Conservation (phyloP, 2,329 filamentous ascomycete genomes). For the Alternaria alternata region DNA sequence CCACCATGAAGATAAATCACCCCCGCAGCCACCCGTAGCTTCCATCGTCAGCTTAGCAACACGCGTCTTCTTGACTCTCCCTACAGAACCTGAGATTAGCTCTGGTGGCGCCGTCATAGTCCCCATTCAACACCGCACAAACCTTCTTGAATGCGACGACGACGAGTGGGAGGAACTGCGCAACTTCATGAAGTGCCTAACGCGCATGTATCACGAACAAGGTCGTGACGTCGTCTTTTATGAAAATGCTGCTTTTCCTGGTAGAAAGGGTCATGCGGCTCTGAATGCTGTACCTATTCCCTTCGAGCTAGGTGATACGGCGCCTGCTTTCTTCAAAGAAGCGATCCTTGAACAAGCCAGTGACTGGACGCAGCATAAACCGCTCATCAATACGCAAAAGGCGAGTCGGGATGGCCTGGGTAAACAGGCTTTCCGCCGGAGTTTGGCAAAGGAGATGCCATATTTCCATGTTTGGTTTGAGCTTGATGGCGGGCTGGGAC, state of each 20-base stretch:
- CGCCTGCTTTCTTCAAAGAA: slow-evolving; percentile 94
- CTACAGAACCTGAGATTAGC: slow-evolving; percentile 87
- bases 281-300: slow-evolving; percentile 88
- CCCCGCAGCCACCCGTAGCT: slow-evolving; percentile 73
- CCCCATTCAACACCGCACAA: slow-evolving; percentile 84
- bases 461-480: slow-evolving; percentile 98
- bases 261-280: slow-evolving; percentile 81
- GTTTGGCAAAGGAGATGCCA: slow-evolving; percentile 92
- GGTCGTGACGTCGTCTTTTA: slow-evolving; percentile 95
- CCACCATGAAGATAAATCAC: slow-evolving; percentile 83
- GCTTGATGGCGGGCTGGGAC: slow-evolving; percentile 88
- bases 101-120: slow-evolving; percentile 87
- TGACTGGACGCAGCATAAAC: slow-evolving; percentile 95
- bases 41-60: slow-evolving; percentile 88
- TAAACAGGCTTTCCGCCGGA: slow-evolving; percentile 80
- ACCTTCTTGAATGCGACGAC: slow-evolving; percentile 96
- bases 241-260: slow-evolving; percentile 88
- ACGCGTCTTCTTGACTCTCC: slow-evolving; percentile 84
- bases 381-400: slow-evolving; percentile 86
- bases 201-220: slow-evolving; percentile 91
- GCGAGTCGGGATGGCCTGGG: slow-evolving; percentile 73
- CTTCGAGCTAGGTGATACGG: slow-evolving; percentile 87
- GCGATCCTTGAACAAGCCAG: slow-evolving; percentile 87
- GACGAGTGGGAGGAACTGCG: slow-evolving; percentile 99
- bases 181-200: slow-evolving; percentile 98